These are phyloP conservation scores for Wickerhamomyces ciferrii DNA, from an alignment of 805 yeast species.

Conservation along the genomic window DNA sequence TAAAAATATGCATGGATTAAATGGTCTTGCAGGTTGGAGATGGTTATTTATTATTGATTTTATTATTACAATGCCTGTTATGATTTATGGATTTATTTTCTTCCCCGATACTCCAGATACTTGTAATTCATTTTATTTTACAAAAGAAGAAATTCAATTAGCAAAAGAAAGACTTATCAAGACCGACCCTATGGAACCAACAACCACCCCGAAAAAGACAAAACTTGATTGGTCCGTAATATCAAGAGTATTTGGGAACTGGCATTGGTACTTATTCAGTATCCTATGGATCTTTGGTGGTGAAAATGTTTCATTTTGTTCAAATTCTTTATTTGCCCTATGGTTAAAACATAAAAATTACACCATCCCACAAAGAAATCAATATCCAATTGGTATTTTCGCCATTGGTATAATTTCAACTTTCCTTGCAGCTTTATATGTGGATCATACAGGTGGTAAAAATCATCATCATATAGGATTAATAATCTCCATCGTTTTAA, in stretches of 20 bases:
- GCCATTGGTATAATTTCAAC: conserved; percentile 47
- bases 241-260: conserved; percentile 41
- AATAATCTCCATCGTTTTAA: conserved; percentile 34
- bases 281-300: conserved; percentile 48
- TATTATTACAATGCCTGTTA: conserved; percentile 51
- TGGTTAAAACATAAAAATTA: conserved; percentile 39
- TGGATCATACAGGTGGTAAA: conserved; percentile 34
- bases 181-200: conserved; percentile 4
- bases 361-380: conserved; percentile 39
- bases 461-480: conserved; percentile 50
- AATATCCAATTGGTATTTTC: conserved; percentile 49
- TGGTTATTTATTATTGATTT: conserved; percentile 67
- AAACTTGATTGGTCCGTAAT: conserved; percentile 30
- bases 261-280: conserved; percentile 56
- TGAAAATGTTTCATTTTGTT: conserved; percentile 39
- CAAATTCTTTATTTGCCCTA: conserved; percentile 41
- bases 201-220: too few species aligned
- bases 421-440: conserved; percentile 35
- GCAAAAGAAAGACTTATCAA: conserved; percentile 39
- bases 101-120: conserved; percentile 59
- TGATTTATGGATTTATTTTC: conserved; percentile 47
- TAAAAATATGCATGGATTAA: conserved; percentile 36
- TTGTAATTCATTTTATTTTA: conserved; percentile 34
- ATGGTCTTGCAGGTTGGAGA: conserved; percentile 59
- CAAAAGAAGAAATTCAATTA: conserved; percentile 32